Evolutionary conservation across 75 land plant species (phyloP).

Genomic region (Ceratopteris richardii): DNA sequence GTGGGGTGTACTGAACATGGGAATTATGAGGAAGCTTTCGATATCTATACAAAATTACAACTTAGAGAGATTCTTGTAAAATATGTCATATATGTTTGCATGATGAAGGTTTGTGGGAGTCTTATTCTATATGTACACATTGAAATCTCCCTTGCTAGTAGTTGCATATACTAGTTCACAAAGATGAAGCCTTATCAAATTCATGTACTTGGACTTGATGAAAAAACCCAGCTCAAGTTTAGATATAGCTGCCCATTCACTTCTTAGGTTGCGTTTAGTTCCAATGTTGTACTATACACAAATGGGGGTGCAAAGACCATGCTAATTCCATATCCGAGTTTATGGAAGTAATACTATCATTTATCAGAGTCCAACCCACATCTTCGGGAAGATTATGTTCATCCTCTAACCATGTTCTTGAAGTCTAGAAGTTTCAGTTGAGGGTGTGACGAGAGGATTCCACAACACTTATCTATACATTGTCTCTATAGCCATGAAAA

Average conservation of each 20-base stretch:
- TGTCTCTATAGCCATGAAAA: conserved; percentile 39
- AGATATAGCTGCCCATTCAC: conserved; percentile 27
- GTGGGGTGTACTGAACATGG: too few relatives aligned
- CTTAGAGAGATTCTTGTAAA: too few relatives aligned
- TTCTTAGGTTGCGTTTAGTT: conserved; percentile 34
- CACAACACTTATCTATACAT: conserved; percentile 64
- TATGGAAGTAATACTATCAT: conserved; percentile 42
- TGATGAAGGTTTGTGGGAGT: conserved; percentile 21
- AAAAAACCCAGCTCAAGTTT: conserved; percentile 67
- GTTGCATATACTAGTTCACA: conserved; percentile 60
- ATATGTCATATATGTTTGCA: too few relatives aligned
- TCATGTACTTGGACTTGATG: conserved; percentile 48
- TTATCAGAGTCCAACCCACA: conserved; percentile 13
- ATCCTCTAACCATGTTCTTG: conserved; percentile 68
- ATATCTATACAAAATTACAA: too few relatives aligned
- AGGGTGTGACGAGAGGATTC: conserved; percentile 47
- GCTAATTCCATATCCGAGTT: conserved; percentile 23
- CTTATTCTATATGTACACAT: conserved; percentile 52
- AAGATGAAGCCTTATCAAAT: conserved; percentile 74
- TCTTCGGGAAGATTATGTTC: conserved; percentile 11
- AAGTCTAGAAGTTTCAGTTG: conserved; percentile 42
- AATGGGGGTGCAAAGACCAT: conserved; percentile 51
- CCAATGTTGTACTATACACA: conserved; percentile 59
- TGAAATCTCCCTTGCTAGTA: conserved; percentile 47
- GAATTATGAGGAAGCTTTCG: too few relatives aligned